Evolutionary conservation across 129 eudicot genomes (phyloP), one percentile per base, ranked within the genome.

Genomic region (Chrysanthemum makinoi): DNA sequence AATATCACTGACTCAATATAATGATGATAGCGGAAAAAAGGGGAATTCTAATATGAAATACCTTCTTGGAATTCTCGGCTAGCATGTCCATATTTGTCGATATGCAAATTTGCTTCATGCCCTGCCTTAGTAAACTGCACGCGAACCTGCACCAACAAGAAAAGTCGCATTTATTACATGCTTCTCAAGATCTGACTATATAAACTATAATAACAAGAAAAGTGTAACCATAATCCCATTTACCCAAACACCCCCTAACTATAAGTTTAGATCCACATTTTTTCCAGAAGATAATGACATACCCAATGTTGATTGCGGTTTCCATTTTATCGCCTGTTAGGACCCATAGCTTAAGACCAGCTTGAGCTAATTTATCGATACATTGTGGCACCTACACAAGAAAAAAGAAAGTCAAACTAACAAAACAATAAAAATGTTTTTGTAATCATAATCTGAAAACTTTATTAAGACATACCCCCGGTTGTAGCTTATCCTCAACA

Each of bases 251-350:
- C 66, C 30, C 19, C 4, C 33, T 22, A 47, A 8, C 51, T 72
- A 60, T 4, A 35, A 70, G 47, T 43, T 56, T 33, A 58, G 17
- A 51, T 19, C 61, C 43, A 65, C 73, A 58, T 54, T 51, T 68
- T 62, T 30, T 68, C 54, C 46, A 59, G 19, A 60, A 30, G 64
- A 63, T 5, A 39, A 70, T 52, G 65, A 80, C 91, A 39, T 68
- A 95, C 99, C 99, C 99, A 68, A 95, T 95, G 82, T 95, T 95
- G 49, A 95, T 95, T 55, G 99, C 99, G 51, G 99, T 95, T 90
- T 95, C 99, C 99, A 95, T 95, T 83, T 95, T 95, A 80, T 95
- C 99, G 48, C 99, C 99, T 28, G 99, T 95, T 75, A 95, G 88
- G 55, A 95, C 97, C 99, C 99, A 95, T 77, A 95, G 71, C 86